Evolutionary conservation across 805 yeast species (phyloP).

Genomic region (Candida rishiriensis): DNA sequence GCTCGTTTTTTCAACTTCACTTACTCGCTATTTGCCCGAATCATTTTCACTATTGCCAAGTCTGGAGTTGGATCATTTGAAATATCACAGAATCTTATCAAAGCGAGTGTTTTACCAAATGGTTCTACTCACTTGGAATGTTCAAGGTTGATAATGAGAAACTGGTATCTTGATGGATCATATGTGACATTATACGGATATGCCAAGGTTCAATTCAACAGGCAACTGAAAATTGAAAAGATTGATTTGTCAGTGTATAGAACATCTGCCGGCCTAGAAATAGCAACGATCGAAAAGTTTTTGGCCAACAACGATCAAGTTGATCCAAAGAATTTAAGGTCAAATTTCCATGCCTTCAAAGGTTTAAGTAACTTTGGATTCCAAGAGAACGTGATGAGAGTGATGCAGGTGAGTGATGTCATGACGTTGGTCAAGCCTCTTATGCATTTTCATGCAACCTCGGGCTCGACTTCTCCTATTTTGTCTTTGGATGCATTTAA

Average conservation of each 20-base stretch:
- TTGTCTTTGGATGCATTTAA: conserved; percentile 54
- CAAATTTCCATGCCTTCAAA: conserved; percentile 35
- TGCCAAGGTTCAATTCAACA: conserved; percentile 56
- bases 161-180: conserved; percentile 66
- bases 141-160: conserved; percentile 42
- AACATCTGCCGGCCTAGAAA: conserved; percentile 43
- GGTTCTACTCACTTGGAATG: conserved; percentile 53
- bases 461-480: conserved; percentile 41
- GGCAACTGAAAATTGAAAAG: conserved; percentile 66
- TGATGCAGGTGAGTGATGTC: conserved; percentile 71
- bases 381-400: conserved; percentile 60
- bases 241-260: conserved; percentile 51
- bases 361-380: conserved; percentile 56
- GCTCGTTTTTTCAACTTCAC: conserved; percentile 60
- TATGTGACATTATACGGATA: conserved; percentile 58
- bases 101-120: conserved; percentile 49
- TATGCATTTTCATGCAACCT: conserved; percentile 44
- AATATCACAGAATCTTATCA: conserved; percentile 41
- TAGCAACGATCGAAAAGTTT: conserved; percentile 41
- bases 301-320: conserved; percentile 29
- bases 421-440: conserved; percentile 68
- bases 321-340: conserved; percentile 11
- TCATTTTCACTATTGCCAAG: conserved; percentile 47
- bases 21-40: conserved; percentile 59
- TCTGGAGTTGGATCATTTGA: conserved; percentile 51